Evolutionary conservation across 305 asterid species (phyloP).

Genomic region (Fraxinus baroniana): DNA sequence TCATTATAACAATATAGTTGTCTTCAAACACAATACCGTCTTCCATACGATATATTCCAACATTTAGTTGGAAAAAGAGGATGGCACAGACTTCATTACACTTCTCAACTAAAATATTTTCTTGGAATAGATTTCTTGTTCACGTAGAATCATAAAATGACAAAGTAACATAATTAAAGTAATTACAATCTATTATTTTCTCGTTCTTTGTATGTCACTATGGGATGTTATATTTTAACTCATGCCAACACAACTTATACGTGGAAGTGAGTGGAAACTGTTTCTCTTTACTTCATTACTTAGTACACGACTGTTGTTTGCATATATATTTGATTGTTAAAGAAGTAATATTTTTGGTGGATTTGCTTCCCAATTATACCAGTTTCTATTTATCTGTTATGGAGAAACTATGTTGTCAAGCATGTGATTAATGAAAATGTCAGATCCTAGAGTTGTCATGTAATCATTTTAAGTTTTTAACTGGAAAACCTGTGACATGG

Average conservation of each 20-base stretch:
- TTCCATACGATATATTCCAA: neutral
- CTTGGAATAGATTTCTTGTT: slow-evolving; percentile 14
- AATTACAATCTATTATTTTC: neutral
- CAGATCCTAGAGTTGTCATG: neutral
- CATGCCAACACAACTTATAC: neutral
- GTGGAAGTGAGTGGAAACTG: neutral
- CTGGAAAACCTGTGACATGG: slow-evolving; percentile 14
- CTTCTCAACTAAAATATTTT: slow-evolving; percentile 3
- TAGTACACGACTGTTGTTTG: neutral
- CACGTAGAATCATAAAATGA: neutral
- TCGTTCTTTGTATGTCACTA: neutral
- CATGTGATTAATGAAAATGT: neutral
- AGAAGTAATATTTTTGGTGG: neutral
- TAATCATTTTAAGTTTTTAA: neutral
- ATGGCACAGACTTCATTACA: neutral
- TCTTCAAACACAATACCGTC: neutral
- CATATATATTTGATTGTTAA: neutral
- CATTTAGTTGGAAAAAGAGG: neutral
- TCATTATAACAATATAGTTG: neutral
- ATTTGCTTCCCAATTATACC: slow-evolving; percentile 8
- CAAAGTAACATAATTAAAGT: neutral
- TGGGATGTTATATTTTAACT: neutral
- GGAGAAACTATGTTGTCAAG: neutral
- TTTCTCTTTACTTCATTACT: neutral
- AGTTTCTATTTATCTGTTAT: neutral